These are phyloP conservation scores for Toxoplasma gondii DNA, from an alignment of 169 alveolate genomes.

Conservation along the genomic window DNA sequence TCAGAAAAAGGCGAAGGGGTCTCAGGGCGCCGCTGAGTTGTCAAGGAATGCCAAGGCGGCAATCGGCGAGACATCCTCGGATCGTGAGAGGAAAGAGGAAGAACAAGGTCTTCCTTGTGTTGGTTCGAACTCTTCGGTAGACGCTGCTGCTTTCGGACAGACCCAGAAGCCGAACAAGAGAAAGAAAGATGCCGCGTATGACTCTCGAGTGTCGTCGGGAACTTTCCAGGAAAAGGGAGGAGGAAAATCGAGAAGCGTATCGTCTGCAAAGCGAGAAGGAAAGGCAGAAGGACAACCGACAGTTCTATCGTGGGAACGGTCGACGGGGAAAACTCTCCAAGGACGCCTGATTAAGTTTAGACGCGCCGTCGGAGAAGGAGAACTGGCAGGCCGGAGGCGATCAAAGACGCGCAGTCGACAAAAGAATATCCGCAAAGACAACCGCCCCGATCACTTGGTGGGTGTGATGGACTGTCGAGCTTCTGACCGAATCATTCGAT, in stretches of 20 bases:
- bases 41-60: too few relatives aligned
- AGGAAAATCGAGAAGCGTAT: not conserved
- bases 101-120: too few relatives aligned
- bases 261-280: not conserved
- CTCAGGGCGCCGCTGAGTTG: too few relatives aligned
- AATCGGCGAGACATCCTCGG: too few relatives aligned
- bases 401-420: conserved; percentile 23
- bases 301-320: not conserved
- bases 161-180: too few relatives aligned
- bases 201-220: too few relatives aligned
- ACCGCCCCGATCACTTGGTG: conserved; percentile 39
- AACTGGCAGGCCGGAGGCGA: not conserved
- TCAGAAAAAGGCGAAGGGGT: too few relatives aligned
- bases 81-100: too few relatives aligned
- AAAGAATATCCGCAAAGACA: conserved; percentile 21
- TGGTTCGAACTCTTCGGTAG: too few relatives aligned
- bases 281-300: not conserved
- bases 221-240: too few relatives aligned
- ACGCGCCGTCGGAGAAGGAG: not conserved
- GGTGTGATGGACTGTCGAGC: not conserved
- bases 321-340: not conserved
- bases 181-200: too few relatives aligned
- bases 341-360: not conserved
- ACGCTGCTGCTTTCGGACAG: too few relatives aligned
- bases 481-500: not conserved